phyloP scores from a whole-genome alignment of 176 grass and related monocot species.

The Cocos nucifera region DNA sequence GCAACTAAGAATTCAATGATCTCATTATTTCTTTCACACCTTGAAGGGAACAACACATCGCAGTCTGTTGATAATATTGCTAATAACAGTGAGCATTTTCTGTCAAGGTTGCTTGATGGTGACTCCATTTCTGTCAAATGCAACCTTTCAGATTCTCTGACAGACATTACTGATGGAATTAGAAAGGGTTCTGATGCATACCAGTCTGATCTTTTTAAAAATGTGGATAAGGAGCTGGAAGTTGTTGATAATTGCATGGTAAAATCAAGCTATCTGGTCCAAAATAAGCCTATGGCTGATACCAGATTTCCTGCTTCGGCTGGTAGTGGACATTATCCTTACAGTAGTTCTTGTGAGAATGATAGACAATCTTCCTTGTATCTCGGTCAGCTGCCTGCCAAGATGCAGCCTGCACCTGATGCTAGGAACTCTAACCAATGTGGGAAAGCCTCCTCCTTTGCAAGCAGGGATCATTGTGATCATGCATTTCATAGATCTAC shows the following conservation, averaged over 20 bases:
- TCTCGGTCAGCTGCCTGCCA: constrained; percentile 14
- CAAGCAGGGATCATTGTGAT: constrained; percentile 31
- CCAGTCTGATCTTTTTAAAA: constrained; percentile 23
- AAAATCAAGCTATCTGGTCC: constrained; percentile 15
- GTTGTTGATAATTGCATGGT: constrained; percentile 20
- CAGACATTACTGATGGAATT: constrained; percentile 7
- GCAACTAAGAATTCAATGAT: constrained; percentile 74
- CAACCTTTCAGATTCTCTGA: constrained; percentile 9
- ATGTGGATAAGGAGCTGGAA: constrained; percentile 20
- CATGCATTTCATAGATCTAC: constrained; percentile 17
- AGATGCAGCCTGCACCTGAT: constrained; percentile 22
- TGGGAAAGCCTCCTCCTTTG: constrained; percentile 20
- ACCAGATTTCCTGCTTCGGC: constrained; percentile 18
- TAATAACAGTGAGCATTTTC: constrained; percentile 50
- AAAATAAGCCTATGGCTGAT: constrained; percentile 24
- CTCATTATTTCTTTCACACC: constrained; percentile 94
- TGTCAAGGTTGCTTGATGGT: constrained; percentile 35
- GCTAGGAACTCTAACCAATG: constrained; percentile 25
- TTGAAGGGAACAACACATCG: constrained; percentile 62
- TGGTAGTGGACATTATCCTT: constrained; percentile 19
- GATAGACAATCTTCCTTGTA: constrained; percentile 24
- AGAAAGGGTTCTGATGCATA: constrained; percentile 4
- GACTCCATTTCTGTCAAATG: constrained; percentile 21
- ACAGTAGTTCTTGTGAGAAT: constrained; percentile 16
- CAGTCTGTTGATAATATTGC: constrained; percentile 52